Evolutionary conservation across 1,284 basidiomycete genomes (phyloP).

Genomic region (Ustilago trichophora): DNA sequence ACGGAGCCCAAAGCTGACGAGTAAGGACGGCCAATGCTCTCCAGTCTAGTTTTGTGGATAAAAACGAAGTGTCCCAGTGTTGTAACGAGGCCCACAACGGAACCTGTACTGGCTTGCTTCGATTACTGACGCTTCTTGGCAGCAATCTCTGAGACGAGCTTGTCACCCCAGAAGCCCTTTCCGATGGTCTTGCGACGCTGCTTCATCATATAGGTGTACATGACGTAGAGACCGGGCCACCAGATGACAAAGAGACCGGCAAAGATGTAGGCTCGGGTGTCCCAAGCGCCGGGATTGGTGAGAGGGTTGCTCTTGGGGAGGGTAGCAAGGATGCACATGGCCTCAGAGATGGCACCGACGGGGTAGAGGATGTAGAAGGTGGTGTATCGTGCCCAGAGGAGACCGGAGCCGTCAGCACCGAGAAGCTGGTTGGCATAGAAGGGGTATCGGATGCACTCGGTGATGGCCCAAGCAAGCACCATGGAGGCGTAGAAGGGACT

Average conservation of each 20-base stretch:
- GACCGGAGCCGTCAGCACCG: slow-evolving; percentile 38
- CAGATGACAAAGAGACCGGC: slow-evolving; percentile 79
- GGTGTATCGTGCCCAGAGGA: slow-evolving; percentile 74
- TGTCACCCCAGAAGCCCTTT: slow-evolving; percentile 63
- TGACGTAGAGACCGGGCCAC: slow-evolving; percentile 88
- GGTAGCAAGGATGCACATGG: slow-evolving; percentile 81
- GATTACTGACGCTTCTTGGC: slow-evolving; percentile 61
- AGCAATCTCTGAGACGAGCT: slow-evolving; percentile 29
- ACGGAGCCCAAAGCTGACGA: too few relatives aligned
- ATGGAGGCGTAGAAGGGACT: slow-evolving; percentile 88
- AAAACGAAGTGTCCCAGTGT: too few relatives aligned
- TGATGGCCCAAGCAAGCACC: slow-evolving; percentile 91
- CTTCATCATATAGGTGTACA: slow-evolving; percentile 88
- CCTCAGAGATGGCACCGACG: slow-evolving; percentile 88
- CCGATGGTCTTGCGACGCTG: slow-evolving; percentile 82
- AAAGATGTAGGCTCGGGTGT: slow-evolving; percentile 67
- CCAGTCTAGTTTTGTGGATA: too few relatives aligned
- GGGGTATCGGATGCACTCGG: slow-evolving; percentile 89
- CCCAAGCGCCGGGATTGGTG: slow-evolving; percentile 41
- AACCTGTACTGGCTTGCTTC: too few relatives aligned
- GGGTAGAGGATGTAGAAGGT: slow-evolving; percentile 93
- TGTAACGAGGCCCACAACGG: too few relatives aligned
- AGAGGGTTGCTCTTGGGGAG: slow-evolving; percentile 70
- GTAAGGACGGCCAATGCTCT: too few relatives aligned
- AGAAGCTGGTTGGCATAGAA: slow-evolving; percentile 82